Evolutionary conservation across 495 filamentous ascomycete genomes (phyloP).

Genomic region (Talaromyces ruber): DNA sequence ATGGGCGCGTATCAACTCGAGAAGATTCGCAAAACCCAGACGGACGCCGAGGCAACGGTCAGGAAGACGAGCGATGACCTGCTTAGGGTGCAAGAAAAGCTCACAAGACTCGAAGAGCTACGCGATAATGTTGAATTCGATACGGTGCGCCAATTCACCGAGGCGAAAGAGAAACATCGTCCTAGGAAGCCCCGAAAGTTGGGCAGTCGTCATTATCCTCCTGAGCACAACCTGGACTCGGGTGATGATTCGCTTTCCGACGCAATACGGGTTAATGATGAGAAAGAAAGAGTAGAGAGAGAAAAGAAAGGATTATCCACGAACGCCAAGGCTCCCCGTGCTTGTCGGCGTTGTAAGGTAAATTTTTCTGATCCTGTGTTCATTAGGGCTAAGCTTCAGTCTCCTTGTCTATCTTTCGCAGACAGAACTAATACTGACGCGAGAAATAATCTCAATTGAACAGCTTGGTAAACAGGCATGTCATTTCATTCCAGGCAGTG

Average conservation of each 20-base stretch:
- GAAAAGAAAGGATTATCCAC: neutral
- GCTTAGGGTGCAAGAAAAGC: neutral
- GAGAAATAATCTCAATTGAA: neutral
- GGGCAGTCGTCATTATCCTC: neutral
- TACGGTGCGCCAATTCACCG: neutral
- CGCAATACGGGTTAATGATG: neutral
- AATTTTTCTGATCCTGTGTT: neutral
- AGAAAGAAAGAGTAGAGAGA: neutral
- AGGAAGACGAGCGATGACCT: neutral
- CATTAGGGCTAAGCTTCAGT: neutral
- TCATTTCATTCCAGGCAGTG: neutral
- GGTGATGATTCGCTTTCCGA: neutral
- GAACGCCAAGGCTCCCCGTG: neutral
- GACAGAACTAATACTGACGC: neutral
- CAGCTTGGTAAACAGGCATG: neutral
- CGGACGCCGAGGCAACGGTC: neutral
- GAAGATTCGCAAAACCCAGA: neutral
- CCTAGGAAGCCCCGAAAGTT: neutral
- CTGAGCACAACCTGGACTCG: neutral
- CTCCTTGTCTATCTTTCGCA: neutral
- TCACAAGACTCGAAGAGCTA: neutral
- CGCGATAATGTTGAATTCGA: neutral
- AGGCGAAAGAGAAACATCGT: neutral
- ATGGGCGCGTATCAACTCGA: neutral
- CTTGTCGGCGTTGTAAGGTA: constrained; percentile 4